These are phyloP conservation scores for Exophiala xenobiotica DNA, from an alignment of 2,329 filamentous ascomycete genomes.

Conservation along the genomic window DNA sequence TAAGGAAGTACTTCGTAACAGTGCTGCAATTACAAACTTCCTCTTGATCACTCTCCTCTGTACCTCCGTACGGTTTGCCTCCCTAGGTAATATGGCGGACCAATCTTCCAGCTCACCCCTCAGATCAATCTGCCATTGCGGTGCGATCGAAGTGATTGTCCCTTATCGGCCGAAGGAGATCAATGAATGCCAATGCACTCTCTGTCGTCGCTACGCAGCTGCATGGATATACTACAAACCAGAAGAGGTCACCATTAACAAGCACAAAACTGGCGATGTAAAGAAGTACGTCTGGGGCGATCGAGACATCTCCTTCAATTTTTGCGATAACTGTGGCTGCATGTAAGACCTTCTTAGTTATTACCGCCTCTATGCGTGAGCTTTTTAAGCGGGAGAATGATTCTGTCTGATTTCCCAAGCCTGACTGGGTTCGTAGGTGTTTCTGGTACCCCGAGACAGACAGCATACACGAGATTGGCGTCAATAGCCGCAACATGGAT, in stretches of 20 bases:
- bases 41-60: too few species aligned
- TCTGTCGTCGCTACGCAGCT: conserved; percentile 36
- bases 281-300: conserved; percentile 22
- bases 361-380: neutral
- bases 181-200: conserved; percentile 33
- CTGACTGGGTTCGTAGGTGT: conserved; percentile 7
- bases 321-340: conserved; percentile 23
- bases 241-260: conserved; percentile 31
- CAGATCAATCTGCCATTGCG: conserved; percentile 32
- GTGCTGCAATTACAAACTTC: too few species aligned
- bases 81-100: neutral
- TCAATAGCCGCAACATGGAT: conserved; percentile 15
- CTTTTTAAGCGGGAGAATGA: neutral
- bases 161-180: conserved; percentile 28
- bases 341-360: conserved; percentile 18
- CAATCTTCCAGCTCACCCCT: neutral
- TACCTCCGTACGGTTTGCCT: too few species aligned
- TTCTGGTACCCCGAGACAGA: conserved; percentile 10
- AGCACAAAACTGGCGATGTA: conserved; percentile 7
- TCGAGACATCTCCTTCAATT: conserved; percentile 21
- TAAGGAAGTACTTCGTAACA: too few species aligned
- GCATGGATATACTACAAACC: conserved; percentile 35
- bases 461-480: conserved; percentile 9
- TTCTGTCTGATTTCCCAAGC: too few species aligned
- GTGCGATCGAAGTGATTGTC: conserved; percentile 32